Evolutionary conservation across 2,329 filamentous ascomycete species (phyloP).

Genomic region (Leptodontidium sp.): DNA sequence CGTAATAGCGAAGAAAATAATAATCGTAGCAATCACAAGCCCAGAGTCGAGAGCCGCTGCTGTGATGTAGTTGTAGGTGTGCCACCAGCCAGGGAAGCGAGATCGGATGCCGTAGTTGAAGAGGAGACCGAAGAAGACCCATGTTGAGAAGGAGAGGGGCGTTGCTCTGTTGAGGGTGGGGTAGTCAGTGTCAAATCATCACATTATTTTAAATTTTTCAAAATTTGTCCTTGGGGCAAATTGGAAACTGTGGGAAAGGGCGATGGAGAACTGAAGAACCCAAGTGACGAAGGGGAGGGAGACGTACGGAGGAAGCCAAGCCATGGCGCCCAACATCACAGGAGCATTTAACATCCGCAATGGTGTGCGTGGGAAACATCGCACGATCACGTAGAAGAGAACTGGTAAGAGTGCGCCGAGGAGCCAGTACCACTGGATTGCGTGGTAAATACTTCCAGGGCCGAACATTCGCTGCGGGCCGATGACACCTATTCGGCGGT

Average conservation of each 20-base stretch:
- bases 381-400: constrained; percentile 61
- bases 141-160: constrained; percentile 77
- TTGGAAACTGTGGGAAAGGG: too few species aligned
- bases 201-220: too few species aligned
- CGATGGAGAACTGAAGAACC: neutral
- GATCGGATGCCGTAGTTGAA: constrained; percentile 76
- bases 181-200: too few species aligned
- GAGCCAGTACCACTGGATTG: constrained; percentile 76
- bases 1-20: constrained; percentile 76
- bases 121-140: constrained; percentile 69
- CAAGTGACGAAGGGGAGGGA: neutral
- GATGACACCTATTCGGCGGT: constrained; percentile 61
- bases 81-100: constrained; percentile 75
- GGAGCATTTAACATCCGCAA: constrained; percentile 63
- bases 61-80: constrained; percentile 79
- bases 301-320: constrained; percentile 48
- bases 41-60: constrained; percentile 76
- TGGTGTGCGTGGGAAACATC: constrained; percentile 66
- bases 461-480: constrained; percentile 76
- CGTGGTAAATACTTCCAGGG: constrained; percentile 67
- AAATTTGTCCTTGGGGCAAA: too few species aligned
- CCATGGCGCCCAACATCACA: constrained; percentile 53
- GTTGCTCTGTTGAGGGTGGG: constrained; percentile 56
- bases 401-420: constrained; percentile 71
- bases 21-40: constrained; percentile 69